phyloP scores from a whole-genome alignment of 768 basidiomycete species.

The Chalciporus chontae region DNA sequence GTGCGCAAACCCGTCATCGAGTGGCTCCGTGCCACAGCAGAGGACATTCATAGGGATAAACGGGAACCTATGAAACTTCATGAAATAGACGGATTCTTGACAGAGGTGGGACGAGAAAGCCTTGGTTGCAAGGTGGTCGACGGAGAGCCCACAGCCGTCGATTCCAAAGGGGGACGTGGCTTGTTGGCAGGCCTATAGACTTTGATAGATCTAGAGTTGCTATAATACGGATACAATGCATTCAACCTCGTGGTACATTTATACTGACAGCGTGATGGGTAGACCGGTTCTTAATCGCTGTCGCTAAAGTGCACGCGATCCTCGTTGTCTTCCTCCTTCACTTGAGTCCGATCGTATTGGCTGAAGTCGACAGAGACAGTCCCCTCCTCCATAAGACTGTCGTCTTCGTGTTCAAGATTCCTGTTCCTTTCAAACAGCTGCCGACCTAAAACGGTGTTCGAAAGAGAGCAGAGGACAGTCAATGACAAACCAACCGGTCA shows the following conservation, averaged over 20 bases:
- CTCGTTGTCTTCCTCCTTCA: constrained; percentile 49
- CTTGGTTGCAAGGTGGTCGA: constrained; percentile 59
- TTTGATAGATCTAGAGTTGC: constrained; percentile 10
- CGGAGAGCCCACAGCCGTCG: constrained; percentile 50
- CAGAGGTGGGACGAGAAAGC: constrained; percentile 52
- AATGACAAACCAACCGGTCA: constrained; percentile 53
- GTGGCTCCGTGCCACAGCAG: constrained; percentile 59
- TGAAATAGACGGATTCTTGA: constrained; percentile 57
- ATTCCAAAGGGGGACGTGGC: constrained; percentile 50
- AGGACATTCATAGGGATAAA: constrained; percentile 43
- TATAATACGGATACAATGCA: constrained; percentile 7
- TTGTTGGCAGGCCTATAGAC: constrained; percentile 58
- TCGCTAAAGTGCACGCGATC: constrained; percentile 75
- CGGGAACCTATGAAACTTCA: constrained; percentile 34
- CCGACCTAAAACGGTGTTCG: constrained; percentile 52
- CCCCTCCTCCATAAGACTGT: constrained; percentile 79
- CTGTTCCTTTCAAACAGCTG: constrained; percentile 88
- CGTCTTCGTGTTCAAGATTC: constrained; percentile 69
- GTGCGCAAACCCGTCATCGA: constrained; percentile 68
- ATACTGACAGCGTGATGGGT: neutral
- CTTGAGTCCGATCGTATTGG: constrained; percentile 74
- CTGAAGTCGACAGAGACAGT: constrained; percentile 84
- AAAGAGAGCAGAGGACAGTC: neutral
- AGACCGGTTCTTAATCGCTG: constrained; percentile 58
- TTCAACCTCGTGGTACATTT: constrained; percentile 7